Evolutionary conservation across 345 rosid genomes (phyloP).

Genomic region (Conringia planisiliqua): DNA sequence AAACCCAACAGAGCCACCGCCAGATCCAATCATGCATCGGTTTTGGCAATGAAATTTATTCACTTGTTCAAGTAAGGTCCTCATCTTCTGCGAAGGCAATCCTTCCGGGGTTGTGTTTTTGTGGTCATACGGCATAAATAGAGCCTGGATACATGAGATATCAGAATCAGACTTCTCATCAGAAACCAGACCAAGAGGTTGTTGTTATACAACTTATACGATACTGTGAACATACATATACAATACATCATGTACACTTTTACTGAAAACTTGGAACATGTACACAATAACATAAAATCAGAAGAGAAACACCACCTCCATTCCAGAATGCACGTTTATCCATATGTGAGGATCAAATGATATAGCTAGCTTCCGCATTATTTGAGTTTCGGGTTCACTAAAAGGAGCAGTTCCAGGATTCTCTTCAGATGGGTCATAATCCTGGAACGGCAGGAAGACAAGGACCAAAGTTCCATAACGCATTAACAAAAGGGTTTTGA

Average conservation of each 20-base stretch:
- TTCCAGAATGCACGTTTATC: slow-evolving; percentile 98
- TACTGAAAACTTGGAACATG: neutral
- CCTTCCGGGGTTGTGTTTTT: slow-evolving; percentile 82
- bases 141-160: slow-evolving; percentile 49
- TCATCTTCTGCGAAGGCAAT: slow-evolving; percentile 55
- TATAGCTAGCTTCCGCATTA: slow-evolving; percentile 83
- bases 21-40: slow-evolving; percentile 87
- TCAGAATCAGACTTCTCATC: slow-evolving; percentile 2
- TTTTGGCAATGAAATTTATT: slow-evolving; percentile 70
- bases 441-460: slow-evolving; percentile 42
- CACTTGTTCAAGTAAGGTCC: slow-evolving; percentile 63
- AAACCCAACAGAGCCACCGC: slow-evolving; percentile 98
- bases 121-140: slow-evolving; percentile 99
- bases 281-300: neutral
- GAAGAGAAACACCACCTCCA: slow-evolving; percentile 51
- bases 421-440: slow-evolving; percentile 96
- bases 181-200: neutral
- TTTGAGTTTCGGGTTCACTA: slow-evolving; percentile 95
- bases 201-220: neutral
- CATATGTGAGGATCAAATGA: slow-evolving; percentile 94
- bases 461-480: neutral
- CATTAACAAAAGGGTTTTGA: neutral
- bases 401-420: slow-evolving; percentile 92
- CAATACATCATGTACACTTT: too few species aligned
- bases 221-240: neutral